Evolutionary conservation across 768 basidiomycete genomes (phyloP).

Genomic region (Xanthoconium stramineum): DNA sequence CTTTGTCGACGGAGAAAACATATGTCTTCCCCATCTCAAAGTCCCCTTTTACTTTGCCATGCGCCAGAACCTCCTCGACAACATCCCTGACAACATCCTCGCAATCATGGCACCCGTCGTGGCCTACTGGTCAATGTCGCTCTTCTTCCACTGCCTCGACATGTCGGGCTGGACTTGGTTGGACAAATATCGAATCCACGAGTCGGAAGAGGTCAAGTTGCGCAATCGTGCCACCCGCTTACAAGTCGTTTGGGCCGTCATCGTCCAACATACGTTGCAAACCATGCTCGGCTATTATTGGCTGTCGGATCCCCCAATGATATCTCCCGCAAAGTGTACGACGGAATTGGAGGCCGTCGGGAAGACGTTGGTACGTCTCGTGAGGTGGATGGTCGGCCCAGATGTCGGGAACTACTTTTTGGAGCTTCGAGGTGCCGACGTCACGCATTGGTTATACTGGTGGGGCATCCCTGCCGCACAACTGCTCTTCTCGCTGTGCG

Average conservation of each 20-base stretch:
- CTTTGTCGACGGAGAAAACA: conserved; percentile 32
- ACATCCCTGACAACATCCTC: conserved; percentile 67
- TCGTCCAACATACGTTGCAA: conserved; percentile 85
- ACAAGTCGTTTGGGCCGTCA: conserved; percentile 75
- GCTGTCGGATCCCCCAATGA: conserved; percentile 46
- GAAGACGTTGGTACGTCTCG: conserved; percentile 37
- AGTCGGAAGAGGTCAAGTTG: conserved; percentile 70
- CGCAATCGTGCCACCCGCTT: conserved; percentile 70
- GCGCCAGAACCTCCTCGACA: conserved; percentile 45
- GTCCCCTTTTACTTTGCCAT: conserved; percentile 57
- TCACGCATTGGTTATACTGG: conserved; percentile 81
- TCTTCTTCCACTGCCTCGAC: conserved; percentile 83
- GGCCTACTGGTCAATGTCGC: conserved; percentile 81
- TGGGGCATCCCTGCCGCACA: conserved; percentile 81
- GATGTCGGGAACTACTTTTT: conserved; percentile 37
- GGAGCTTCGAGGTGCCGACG: conserved; percentile 34
- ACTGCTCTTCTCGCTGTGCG: conserved; percentile 80
- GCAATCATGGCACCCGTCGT: conserved; percentile 72
- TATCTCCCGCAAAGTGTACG: conserved; percentile 38
- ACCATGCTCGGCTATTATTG: conserved; percentile 69
- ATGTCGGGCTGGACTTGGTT: conserved; percentile 71
- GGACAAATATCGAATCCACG: conserved; percentile 84
- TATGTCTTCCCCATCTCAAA: conserved; percentile 34
- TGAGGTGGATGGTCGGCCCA: conserved; percentile 41
- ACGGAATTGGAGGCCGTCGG: conserved; percentile 42